A percentile compares a stretch with the other conserved stretches of the same genome.
phyloP scores from a whole-genome alignment of 1,284 basidiomycete species.

The Apiotrichum veenhuisii region DNA sequence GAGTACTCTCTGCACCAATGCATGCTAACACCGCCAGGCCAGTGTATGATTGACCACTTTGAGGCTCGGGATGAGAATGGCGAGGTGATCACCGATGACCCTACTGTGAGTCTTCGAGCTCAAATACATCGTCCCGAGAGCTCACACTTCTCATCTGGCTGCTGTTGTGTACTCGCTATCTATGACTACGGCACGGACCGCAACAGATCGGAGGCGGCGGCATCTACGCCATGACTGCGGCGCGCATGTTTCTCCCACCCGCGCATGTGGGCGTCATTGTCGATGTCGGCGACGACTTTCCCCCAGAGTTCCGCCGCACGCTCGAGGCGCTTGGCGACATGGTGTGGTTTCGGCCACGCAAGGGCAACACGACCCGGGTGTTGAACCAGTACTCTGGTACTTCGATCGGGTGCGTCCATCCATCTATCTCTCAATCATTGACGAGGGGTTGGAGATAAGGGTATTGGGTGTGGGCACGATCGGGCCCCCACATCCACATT shows the following conservation, averaged over 20 bases:
- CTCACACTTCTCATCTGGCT: not conserved
- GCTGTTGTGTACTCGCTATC: not conserved
- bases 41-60: constrained; percentile 86
- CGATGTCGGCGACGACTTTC: constrained; percentile 78
- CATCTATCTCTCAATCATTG: not conserved
- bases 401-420: constrained; percentile 58
- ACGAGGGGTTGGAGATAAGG: too few species aligned
- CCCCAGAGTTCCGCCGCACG: constrained; percentile 56
- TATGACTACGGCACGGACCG: not conserved
- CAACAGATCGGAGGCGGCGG: constrained; percentile 84
- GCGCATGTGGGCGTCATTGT: constrained; percentile 71
- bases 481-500: not conserved
- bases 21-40: constrained; percentile 53
- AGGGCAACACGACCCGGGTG: constrained; percentile 63
- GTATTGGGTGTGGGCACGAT: too few species aligned
- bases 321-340: constrained; percentile 68
- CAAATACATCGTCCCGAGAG: not conserved
- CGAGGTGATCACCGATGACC: constrained; percentile 51
- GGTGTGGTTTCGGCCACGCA: constrained; percentile 70
- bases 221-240: constrained; percentile 54
- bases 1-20: not conserved
- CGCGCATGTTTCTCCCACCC: constrained; percentile 31
- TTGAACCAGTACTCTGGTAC: constrained; percentile 75
- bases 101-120: constrained; percentile 22
- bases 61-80: constrained; percentile 60